These are phyloP conservation scores for Solanum pinnatisectum DNA, from an alignment of 257 asterid genomes.

Conservation along the genomic window DNA sequence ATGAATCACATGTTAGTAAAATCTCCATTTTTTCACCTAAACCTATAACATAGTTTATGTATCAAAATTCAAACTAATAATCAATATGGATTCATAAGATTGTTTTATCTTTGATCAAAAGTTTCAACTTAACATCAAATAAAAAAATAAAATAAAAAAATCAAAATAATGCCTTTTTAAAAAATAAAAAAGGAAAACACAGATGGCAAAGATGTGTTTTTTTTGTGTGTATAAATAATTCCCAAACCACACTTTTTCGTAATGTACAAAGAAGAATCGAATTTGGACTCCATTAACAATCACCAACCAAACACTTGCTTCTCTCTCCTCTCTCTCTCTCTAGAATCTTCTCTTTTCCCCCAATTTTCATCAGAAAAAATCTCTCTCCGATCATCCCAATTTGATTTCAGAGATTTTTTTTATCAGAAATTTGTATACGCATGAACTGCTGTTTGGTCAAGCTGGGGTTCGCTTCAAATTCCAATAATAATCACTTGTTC, in stretches of 20 bases:
- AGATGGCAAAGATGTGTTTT: not conserved
- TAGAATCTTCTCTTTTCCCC: not conserved
- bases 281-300: not conserved
- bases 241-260: not conserved
- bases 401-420: not conserved
- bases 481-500: slow-evolving; percentile 24
- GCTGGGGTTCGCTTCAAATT: slow-evolving; percentile 36
- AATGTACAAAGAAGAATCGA: not conserved
- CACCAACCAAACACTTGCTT: not conserved
- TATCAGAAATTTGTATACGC: slow-evolving; percentile 35
- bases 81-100: not conserved
- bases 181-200: not conserved
- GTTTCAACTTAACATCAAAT: not conserved
- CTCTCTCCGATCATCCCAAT: not conserved
- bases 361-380: not conserved
- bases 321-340: not conserved
- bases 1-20: not conserved
- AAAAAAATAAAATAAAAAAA: too few species aligned
- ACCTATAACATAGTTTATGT: not conserved
- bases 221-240: not conserved
- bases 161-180: not conserved
- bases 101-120: too few species aligned
- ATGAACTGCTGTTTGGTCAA: slow-evolving; percentile 80
- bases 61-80: too few species aligned
- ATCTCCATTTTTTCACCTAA: not conserved